Base-by-base conservation (phyloP, 2,329 filamentous ascomycete genomes). In the Aspergillus persii region DNA sequence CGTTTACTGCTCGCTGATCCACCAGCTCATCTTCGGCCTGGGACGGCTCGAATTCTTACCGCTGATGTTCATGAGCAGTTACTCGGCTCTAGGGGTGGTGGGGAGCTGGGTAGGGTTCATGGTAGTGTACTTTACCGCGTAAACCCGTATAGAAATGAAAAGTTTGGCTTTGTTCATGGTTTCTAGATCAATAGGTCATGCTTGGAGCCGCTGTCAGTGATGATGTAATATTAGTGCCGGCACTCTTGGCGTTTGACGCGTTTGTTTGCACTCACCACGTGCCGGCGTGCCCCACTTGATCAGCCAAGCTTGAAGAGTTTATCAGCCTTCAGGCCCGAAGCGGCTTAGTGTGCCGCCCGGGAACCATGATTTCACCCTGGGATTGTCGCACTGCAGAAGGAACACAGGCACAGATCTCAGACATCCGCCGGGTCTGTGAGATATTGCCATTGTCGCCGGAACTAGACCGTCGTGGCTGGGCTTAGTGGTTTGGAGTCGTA, bases 31-130 rank as follows among this genome's bases (percentile, higher is more conserved):
- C 4, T 97, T 96, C 78, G 92, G 92, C 0, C 84, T 86, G 54
- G 68, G 71, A 23, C 69, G 81, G 63, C 91, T 90, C 68, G 92
- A 97, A 76, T 99, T 98, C 75, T 77, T 99, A 56, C 95, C 95
- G 29, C 80, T 98, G 67, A 98, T 99, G 94, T 95, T 98, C 72
- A 97, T 89, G 66, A 98, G 94, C 80, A 90, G 91, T 11, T 99
- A 98, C 76, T 91, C 90, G 36, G 95, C 95, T 4, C 81, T 98
- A 59, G 95, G 95, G n/a, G 93, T 98, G 0, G 87, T 97, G 18
- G 92, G 92, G 3, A 98, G 95, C 77, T 98, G 94, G 94, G 70
- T 97, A 46, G 93, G 95, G 8, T 97, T 96, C 74, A 86, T 93
- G 79, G 90, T 96, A 33, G 92, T 98, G 53, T 98, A 94, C 77